These are phyloP conservation scores for Calycina herbarum DNA, from an alignment of 2,329 filamentous ascomycete genomes.

Conservation along the genomic window DNA sequence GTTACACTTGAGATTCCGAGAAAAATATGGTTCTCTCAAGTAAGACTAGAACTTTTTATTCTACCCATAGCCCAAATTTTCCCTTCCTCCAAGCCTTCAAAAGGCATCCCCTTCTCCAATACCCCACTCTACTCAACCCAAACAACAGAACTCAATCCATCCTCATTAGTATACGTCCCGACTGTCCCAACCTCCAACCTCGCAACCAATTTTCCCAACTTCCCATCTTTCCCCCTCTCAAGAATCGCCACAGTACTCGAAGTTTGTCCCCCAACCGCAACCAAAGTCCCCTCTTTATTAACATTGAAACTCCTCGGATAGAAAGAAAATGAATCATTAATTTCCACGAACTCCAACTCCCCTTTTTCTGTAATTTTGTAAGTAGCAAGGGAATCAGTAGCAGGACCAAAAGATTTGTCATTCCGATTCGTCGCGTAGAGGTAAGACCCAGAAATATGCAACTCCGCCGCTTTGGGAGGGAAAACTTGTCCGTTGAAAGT, in stretches of 20 bases:
- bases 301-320: slow-evolving; percentile 47
- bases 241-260: slow-evolving; percentile 42
- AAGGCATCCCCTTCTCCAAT: not conserved
- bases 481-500: slow-evolving; percentile 8
- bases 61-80: no score
- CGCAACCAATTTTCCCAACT: slow-evolving; percentile 34
- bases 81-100: not conserved
- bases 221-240: slow-evolving; percentile 40
- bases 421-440: slow-evolving; percentile 63
- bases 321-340: slow-evolving; percentile 43
- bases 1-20: no score
- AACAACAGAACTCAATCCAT: slow-evolving; percentile 20
- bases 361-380: slow-evolving; percentile 37
- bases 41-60: no score
- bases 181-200: slow-evolving; percentile 12
- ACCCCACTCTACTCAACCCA: slow-evolving; percentile 14
- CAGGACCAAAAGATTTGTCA: slow-evolving; percentile 53
- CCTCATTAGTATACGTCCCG: slow-evolving; percentile 20
- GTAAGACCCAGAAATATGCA: slow-evolving; percentile 52
- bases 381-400: slow-evolving; percentile 45
- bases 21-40: no score
- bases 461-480: slow-evolving; percentile 50
- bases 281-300: slow-evolving; percentile 43
- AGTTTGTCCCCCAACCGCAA: slow-evolving; percentile 46
- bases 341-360: slow-evolving; percentile 40